phyloP scores from a whole-genome alignment of 352 stramenopile genomes.

The Phytophthora pistaciae region DNA sequence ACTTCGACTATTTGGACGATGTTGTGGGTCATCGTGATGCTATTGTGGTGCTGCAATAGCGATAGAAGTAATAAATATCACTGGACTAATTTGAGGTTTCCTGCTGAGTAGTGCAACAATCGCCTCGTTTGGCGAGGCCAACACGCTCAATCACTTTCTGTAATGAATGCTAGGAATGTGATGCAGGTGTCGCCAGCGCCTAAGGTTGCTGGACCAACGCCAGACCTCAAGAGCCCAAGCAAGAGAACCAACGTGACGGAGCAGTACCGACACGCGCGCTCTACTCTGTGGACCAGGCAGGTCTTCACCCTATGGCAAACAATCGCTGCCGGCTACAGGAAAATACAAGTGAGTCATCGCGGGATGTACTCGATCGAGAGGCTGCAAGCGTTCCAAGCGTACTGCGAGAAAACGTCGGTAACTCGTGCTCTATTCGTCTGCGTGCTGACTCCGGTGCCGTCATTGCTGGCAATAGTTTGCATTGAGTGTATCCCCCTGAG shows the following conservation, averaged over 20 bases:
- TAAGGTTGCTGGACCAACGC: not conserved
- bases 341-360: constrained; percentile 36
- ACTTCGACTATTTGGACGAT: too few relatives aligned
- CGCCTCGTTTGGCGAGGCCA: too few relatives aligned
- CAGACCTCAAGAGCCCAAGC: not conserved
- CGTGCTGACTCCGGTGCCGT: constrained; percentile 25
- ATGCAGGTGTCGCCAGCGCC: constrained; percentile 4
- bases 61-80: too few relatives aligned
- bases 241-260: constrained; percentile 6
- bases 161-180: constrained; percentile 4
- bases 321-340: not conserved
- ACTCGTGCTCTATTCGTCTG: constrained; percentile 7
- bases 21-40: too few relatives aligned
- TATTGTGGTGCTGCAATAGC: too few relatives aligned
- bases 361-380: constrained; percentile 53
- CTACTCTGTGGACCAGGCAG: not conserved
- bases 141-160: too few relatives aligned
- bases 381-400: constrained; percentile 42
- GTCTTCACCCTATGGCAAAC: not conserved
- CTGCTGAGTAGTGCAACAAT: too few relatives aligned
- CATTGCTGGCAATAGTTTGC: constrained; percentile 7
- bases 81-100: too few relatives aligned
- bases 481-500: constrained; percentile 23
- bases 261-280: not conserved
- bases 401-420: constrained; percentile 25